phyloP scores from a whole-genome alignment of 2,329 filamentous ascomycete genomes.

The Beauveria bassiana region DNA sequence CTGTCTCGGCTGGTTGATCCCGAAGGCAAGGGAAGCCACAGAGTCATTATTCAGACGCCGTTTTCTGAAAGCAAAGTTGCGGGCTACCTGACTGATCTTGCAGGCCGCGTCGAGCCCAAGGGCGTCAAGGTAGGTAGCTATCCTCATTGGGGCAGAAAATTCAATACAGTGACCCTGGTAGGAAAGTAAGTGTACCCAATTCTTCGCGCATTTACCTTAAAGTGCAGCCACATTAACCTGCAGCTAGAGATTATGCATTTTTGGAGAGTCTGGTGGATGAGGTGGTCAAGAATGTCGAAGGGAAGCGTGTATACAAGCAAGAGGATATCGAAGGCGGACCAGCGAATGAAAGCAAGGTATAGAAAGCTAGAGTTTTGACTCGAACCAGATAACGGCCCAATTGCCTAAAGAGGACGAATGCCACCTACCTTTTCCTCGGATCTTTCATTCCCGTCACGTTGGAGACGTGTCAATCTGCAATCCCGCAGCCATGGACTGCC shows the following conservation, averaged over 20 bases:
- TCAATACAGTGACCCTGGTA: slow-evolving; percentile 87
- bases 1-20: slow-evolving; percentile 67
- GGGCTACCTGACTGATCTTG: slow-evolving; percentile 71
- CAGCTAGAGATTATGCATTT: slow-evolving; percentile 58
- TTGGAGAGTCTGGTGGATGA: slow-evolving; percentile 73
- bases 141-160: slow-evolving; percentile 79
- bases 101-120: slow-evolving; percentile 60
- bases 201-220: too few relatives aligned
- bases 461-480: neutral
- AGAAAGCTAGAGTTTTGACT: neutral
- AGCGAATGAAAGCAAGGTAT: slow-evolving; percentile 7
- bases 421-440: neutral
- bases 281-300: slow-evolving; percentile 69
- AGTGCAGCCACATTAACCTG: neutral
- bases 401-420: neutral
- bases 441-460: neutral
- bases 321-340: slow-evolving; percentile 61
- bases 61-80: slow-evolving; percentile 81
- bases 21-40: slow-evolving; percentile 69
- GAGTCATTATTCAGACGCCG: slow-evolving; percentile 81
- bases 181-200: slow-evolving; percentile 36
- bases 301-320: slow-evolving; percentile 51
- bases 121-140: slow-evolving; percentile 95
- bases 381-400: neutral
- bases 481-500: neutral